Conservation (phyloP, 1,139 yeast genomes). For the Eremothecium gossypii region DNA sequence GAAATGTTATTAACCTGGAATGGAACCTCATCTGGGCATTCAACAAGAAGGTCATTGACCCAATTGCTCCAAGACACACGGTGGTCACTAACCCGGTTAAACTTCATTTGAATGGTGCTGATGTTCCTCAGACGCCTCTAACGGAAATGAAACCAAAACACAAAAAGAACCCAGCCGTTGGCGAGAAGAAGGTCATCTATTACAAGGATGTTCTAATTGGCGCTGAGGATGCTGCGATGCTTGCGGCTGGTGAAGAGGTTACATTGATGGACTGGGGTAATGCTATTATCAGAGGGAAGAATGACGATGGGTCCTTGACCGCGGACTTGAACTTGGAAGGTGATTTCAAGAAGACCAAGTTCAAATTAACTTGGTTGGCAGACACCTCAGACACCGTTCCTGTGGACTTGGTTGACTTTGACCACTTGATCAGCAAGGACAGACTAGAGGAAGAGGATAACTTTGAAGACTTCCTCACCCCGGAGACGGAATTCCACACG, state of each 20-base stretch:
- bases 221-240: conserved; percentile 76
- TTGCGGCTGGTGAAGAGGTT: conserved; percentile 73
- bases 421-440: conserved; percentile 92
- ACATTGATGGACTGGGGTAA: conserved; percentile 99
- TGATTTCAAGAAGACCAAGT: conserved; percentile 93
- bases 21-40: conserved; percentile 97
- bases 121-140: conserved; percentile 57
- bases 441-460: conserved; percentile 91
- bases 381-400: conserved; percentile 60
- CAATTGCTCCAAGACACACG: conserved; percentile 90
- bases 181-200: conserved; percentile 69
- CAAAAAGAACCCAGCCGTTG: conserved; percentile 91
- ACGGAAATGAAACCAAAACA: conserved; percentile 81
- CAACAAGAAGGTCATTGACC: conserved; percentile 93
- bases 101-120: conserved; percentile 45
- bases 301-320: conserved; percentile 55
- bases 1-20: conserved; percentile 89
- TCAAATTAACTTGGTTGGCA: conserved; percentile 94
- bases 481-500: conserved; percentile 76
- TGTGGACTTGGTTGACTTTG: conserved; percentile 84
- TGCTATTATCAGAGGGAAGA: conserved; percentile 66
- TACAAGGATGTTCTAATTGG: conserved; percentile 63
- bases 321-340: conserved; percentile 89
- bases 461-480: conserved; percentile 88
- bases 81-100: conserved; percentile 66